Percentiles rank a stretch among this genome's conserved stretches.
phyloP scores from a whole-genome alignment of 2,329 filamentous ascomycete species.

The Penicillium sp. region DNA sequence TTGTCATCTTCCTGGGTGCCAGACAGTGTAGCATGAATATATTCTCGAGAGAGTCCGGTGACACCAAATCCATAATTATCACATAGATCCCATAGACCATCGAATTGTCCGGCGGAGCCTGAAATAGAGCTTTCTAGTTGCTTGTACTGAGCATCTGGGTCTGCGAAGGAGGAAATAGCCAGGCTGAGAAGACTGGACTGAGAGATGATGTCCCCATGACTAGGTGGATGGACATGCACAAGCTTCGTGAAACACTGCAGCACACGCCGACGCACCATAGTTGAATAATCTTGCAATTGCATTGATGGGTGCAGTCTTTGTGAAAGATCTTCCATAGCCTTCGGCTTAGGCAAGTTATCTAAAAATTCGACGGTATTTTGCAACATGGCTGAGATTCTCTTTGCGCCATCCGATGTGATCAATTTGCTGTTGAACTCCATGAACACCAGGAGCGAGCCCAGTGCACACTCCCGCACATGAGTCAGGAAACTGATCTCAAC shows the following conservation, averaged over 20 bases:
- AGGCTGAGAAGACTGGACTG: conserved; percentile 90
- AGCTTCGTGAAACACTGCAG: conserved; percentile 93
- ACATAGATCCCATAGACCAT: conserved; percentile 90
- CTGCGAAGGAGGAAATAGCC: conserved; percentile 87
- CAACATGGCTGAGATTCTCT: conserved; percentile 87
- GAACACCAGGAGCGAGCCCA: conserved; percentile 89
- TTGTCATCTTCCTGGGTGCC: conserved; percentile 65
- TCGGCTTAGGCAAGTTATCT: conserved; percentile 78
- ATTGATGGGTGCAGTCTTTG: conserved; percentile 81
- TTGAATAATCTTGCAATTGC: conserved; percentile 83
- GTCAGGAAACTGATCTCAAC: conserved; percentile 90
- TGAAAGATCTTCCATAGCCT: conserved; percentile 79
- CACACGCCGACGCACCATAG: conserved; percentile 90
- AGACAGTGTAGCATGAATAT: conserved; percentile 68
- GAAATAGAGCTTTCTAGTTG: conserved; percentile 90
- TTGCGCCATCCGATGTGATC: conserved; percentile 89
- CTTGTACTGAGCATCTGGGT: conserved; percentile 73
- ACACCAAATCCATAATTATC: conserved; percentile 96
- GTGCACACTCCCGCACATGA: conserved; percentile 90
- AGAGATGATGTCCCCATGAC: conserved; percentile 78
- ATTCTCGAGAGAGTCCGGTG: conserved; percentile 77
- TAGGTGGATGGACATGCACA: conserved; percentile 80
- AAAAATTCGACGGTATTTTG: conserved; percentile 91
- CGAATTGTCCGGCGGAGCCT: conserved; percentile 83
- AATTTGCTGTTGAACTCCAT: conserved; percentile 89